Percentiles rank a stretch among this genome's conserved stretches.
These are phyloP conservation scores for Pyrenophora teres DNA, from an alignment of 2,329 filamentous ascomycete species.

Conservation along the genomic window DNA sequence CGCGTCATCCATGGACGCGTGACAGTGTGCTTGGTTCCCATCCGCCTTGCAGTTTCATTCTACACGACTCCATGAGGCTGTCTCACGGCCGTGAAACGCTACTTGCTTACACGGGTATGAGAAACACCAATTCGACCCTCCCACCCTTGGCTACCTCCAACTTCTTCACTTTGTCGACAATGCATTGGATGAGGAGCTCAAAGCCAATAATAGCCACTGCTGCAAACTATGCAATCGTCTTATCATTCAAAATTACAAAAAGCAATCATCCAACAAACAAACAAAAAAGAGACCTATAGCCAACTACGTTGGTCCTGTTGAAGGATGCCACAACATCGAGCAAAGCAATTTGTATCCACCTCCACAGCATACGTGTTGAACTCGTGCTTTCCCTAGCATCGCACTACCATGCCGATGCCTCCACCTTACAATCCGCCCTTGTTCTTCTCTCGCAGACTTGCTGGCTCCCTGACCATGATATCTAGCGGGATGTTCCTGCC, in stretches of 20 bases:
- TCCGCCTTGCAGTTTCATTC: neutral
- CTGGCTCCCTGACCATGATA: slow-evolving; percentile 81
- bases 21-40: neutral
- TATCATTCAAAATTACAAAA: neutral
- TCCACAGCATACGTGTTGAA: slow-evolving; percentile 31
- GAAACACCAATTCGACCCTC: neutral
- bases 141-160: neutral
- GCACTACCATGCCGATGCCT: neutral
- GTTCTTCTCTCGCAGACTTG: slow-evolving; percentile 12
- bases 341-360: neutral
- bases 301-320: slow-evolving; percentile 23
- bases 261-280: slow-evolving; percentile 4
- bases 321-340: slow-evolving; percentile 15
- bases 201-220: neutral
- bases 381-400: slow-evolving; percentile 11
- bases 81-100: neutral
- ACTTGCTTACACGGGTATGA: neutral
- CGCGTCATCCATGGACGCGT: neutral
- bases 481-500: slow-evolving; percentile 67
- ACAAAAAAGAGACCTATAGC: slow-evolving; percentile 1
- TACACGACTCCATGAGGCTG: neutral
- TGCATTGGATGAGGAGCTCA: too few relatives aligned
- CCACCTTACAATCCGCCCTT: slow-evolving; percentile 17
- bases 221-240: neutral
- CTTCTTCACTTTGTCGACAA: neutral